These are phyloP conservation scores for Colletotrichum sp. DNA, from an alignment of 2,329 filamentous ascomycete genomes.

Conservation along the genomic window DNA sequence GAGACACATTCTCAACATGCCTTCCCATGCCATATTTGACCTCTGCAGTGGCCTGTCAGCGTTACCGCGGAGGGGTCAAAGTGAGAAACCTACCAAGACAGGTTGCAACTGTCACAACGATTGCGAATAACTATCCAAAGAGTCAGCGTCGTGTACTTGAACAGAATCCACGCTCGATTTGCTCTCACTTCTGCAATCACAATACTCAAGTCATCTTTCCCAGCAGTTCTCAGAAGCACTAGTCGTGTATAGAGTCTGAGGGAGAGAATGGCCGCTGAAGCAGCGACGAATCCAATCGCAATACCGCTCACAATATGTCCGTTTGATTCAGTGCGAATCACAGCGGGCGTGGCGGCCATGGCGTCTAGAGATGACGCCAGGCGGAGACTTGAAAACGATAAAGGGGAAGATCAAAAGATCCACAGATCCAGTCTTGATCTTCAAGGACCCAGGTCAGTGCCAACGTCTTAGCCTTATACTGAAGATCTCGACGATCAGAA, in stretches of 20 bases:
- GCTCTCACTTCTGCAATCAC: conserved; percentile 24
- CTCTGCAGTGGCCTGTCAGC: conserved; percentile 9
- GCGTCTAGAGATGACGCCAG: background rate
- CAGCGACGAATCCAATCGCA: conserved; percentile 24
- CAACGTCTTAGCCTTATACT: background rate
- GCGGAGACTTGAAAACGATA: background rate
- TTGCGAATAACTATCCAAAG: conserved; percentile 20
- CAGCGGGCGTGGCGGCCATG: background rate
- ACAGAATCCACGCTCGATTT: background rate
- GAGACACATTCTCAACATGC: conserved; percentile 25
- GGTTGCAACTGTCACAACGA: conserved; percentile 17
- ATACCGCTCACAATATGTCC: conserved; percentile 25
- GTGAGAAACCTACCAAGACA: background rate
- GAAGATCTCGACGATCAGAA: background rate
- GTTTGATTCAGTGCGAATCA: conserved; percentile 23
- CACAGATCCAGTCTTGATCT: background rate
- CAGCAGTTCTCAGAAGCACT: conserved; percentile 25
- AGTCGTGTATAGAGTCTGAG: conserved; percentile 29
- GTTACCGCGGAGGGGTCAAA: background rate
- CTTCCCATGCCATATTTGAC: conserved; percentile 30
- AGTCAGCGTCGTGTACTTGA: background rate
- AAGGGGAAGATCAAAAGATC: background rate
- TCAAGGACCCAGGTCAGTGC: background rate
- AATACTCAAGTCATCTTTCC: conserved; percentile 34
- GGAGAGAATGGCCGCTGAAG: conserved; percentile 14